These are phyloP conservation scores for Voacanga thouarsii DNA, from an alignment of 257 asterid genomes.

Conservation along the genomic window DNA sequence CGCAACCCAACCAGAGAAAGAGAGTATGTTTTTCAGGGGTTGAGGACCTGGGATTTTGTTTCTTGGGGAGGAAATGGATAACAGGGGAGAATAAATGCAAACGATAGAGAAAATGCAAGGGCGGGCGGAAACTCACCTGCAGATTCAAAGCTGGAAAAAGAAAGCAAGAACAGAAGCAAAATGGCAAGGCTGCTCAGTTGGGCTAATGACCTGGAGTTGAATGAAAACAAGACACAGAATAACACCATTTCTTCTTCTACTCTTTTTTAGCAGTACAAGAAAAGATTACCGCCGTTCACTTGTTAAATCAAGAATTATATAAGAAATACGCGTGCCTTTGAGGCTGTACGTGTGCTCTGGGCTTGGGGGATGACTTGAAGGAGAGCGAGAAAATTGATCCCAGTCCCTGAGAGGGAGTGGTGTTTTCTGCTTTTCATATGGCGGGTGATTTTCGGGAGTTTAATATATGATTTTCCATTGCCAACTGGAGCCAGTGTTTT, in stretches of 20 bases:
- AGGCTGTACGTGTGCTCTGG: neutral
- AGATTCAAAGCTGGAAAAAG: conserved; percentile 18
- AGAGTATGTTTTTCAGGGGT: neutral
- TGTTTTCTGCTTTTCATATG: neutral
- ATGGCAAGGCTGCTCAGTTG: neutral
- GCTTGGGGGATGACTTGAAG: neutral
- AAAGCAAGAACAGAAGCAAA: conserved; percentile 18
- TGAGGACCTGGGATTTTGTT: neutral
- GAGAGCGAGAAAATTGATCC: neutral
- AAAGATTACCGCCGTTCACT: neutral
- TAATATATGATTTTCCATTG: neutral
- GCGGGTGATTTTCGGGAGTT: conserved; percentile 9
- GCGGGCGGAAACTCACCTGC: conserved; percentile 22
- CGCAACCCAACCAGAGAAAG: neutral
- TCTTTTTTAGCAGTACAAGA: neutral
- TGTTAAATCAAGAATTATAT: neutral
- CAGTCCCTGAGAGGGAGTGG: too few relatives aligned
- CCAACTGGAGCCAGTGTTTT: neutral
- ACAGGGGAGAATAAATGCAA: neutral
- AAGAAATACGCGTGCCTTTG: neutral
- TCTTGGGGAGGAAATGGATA: neutral
- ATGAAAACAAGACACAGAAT: conserved; percentile 7
- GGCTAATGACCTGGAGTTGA: neutral
- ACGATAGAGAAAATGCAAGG: neutral
- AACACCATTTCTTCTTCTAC: conserved; percentile 19